Conservation (phyloP, 352 stramenopile species). For the Vaucheria bursata region DNA sequence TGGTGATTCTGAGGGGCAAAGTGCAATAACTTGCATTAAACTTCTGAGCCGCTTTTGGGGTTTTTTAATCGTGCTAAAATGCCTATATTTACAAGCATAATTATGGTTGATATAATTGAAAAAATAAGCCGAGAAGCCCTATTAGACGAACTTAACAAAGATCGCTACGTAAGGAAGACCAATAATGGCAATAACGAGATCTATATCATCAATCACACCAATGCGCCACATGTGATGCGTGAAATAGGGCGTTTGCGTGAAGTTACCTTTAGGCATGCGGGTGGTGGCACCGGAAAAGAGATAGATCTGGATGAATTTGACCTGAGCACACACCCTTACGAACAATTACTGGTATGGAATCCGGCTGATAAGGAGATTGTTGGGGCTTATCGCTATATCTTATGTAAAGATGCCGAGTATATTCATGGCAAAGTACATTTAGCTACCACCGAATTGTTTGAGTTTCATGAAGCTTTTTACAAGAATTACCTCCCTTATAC, state of each 20-base stretch:
- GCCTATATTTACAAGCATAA: too few relatives aligned
- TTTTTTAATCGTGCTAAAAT: too few relatives aligned
- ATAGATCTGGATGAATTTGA: slow-evolving; percentile 1
- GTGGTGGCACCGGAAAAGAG: neutral
- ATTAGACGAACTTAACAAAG: neutral
- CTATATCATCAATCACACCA: neutral
- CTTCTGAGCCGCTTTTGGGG: too few relatives aligned
- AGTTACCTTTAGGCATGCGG: neutral
- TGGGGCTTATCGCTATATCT: neutral
- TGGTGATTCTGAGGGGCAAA: too few relatives aligned
- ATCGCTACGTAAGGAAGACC: neutral
- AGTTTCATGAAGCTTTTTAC: neutral
- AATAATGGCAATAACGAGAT: slow-evolving; percentile 5
- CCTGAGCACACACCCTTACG: neutral
- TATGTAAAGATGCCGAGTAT: neutral
- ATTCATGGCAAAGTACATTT: neutral
- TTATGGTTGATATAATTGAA: slow-evolving; percentile 4
- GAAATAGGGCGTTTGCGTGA: neutral
- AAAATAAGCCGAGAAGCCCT: neutral
- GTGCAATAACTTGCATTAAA: too few relatives aligned
- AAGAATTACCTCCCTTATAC: neutral
- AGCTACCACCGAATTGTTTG: neutral
- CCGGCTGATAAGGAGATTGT: neutral
- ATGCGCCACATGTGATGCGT: neutral
- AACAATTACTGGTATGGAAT: slow-evolving; percentile 2